Base-by-base conservation (phyloP, 768 basidiomycete genomes). In the Boletus eberwhitei region DNA sequence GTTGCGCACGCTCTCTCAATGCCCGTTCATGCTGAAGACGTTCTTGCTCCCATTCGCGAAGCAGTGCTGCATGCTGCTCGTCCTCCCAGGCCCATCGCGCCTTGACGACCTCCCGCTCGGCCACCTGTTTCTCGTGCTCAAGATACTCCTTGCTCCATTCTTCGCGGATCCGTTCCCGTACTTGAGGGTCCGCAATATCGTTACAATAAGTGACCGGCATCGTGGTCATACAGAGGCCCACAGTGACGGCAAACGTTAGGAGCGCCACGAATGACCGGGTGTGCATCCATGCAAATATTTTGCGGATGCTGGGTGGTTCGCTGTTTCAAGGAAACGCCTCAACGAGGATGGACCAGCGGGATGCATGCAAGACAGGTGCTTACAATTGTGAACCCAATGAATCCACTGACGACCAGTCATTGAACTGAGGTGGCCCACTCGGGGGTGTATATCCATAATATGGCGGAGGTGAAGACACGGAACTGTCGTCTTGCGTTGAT, bases 81-180 rank as follows among this genome's bases (percentile, higher is more conserved):
- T 63, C 57, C 29, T 69, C 68, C 31, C 42, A 48, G 1, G 29
- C 55, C 68, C 66, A 68, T n/a, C 26, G 59, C 3, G 47, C 56
- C 53, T 57, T 45, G 7, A 52, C 37, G 8, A 39, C 22, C 32
- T 60, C 47, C 34, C 59, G 59, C 12, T 62, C 17, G 1, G 32
- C 50, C 8, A 44, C 51, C 17, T 53, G 50, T 38, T 41, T 54
- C 34, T 70, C 52, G 32, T 68, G 62, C 26, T 50, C 58, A 11
- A 59, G 22, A 8, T 29, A 17, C 13, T 70, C 64, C n/a, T 21
- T 53, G 26, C 24, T 42, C 66, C 66, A 68, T 22, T 61, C 55
- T 31, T 48, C 47, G 31, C 31, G 31, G 31, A 32, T 32, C 31
- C 31, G 60, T 9, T 70, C 53, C 24, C 64, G 57, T 8, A 59